phyloP scores from a whole-genome alignment of 345 rosid genomes.

The Camelina neglecta region DNA sequence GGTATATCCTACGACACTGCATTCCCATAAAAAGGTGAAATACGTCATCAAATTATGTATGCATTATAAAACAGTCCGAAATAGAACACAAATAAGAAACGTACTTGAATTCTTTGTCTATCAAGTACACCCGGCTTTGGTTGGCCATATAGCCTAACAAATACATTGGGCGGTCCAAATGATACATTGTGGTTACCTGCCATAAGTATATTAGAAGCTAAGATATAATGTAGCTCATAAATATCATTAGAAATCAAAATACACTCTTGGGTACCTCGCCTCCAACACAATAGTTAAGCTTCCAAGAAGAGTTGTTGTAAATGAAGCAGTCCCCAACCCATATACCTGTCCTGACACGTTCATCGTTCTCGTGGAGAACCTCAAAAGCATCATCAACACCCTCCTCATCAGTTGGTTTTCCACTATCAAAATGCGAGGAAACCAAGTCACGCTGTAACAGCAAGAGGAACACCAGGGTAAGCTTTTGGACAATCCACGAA shows the following conservation, averaged over 20 bases:
- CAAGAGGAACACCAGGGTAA: conserved; percentile 19
- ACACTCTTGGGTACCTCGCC: conserved; percentile 74
- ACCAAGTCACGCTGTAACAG: conserved; percentile 80
- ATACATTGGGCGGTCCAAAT: conserved; percentile 99
- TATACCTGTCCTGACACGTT: conserved; percentile 95
- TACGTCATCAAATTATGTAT: conserved; percentile 15
- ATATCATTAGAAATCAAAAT: conserved; percentile 1
- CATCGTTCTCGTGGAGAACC: conserved; percentile 96
- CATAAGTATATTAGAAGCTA: conserved; percentile 17
- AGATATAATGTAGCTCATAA: conserved; percentile 9
- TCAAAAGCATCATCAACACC: conserved; percentile 99
- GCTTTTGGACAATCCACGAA: conserved; percentile 12
- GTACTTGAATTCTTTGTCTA: conserved; percentile 99
- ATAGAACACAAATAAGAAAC: conserved; percentile 39
- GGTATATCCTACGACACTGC: conserved; percentile 84
- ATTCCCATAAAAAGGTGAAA: conserved; percentile 13
- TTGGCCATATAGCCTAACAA: conserved; percentile 95
- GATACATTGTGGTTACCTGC: conserved; percentile 97
- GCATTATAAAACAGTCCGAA: conserved; percentile 16
- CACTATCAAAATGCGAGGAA: conserved; percentile 84
- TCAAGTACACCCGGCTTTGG: conserved; percentile 95
- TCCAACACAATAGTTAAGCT: conserved; percentile 98
- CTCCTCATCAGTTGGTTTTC: conserved; percentile 88
- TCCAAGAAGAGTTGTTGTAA: conserved; percentile 95
- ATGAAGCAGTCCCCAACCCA: conserved; percentile 99